Conservation (phyloP, 2,329 filamentous ascomycete genomes). For the Xylaria sp. region DNA sequence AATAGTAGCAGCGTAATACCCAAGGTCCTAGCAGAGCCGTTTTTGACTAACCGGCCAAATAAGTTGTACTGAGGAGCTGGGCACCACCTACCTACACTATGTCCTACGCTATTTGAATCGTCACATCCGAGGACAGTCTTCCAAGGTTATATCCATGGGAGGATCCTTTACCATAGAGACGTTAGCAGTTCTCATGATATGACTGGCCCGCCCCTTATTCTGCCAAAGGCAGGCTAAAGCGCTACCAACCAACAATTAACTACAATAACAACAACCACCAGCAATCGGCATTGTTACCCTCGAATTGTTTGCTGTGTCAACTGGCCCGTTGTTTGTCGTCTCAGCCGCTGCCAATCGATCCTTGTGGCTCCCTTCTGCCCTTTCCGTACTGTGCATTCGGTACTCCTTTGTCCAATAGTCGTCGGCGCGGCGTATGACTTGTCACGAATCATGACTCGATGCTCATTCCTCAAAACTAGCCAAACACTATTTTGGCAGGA, state of each 20-base stretch:
- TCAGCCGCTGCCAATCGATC: conserved; percentile 38
- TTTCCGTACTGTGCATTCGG: conserved; percentile 32
- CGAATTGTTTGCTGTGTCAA: conserved; percentile 32
- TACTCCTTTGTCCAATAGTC: conserved; percentile 37
- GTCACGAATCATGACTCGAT: conserved; percentile 42
- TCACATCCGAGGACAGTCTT: not conserved
- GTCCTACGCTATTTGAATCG: not conserved
- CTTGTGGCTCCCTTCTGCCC: conserved; percentile 37
- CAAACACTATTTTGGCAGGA: conserved; percentile 29
- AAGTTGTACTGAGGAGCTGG: conserved; percentile 2
- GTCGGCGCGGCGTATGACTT: conserved; percentile 32
- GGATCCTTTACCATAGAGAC: not conserved
- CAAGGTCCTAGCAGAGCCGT: conserved; percentile 17
- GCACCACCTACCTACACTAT: not conserved
- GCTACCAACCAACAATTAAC: conserved; percentile 6
- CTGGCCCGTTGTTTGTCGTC: conserved; percentile 40
- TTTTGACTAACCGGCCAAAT: not conserved
- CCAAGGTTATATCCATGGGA: not conserved
- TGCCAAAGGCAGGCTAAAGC: conserved; percentile 24
- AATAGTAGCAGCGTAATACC: conserved; percentile 2
- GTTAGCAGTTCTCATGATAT: conserved; percentile 8
- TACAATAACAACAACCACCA: not conserved
- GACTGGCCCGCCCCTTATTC: conserved; percentile 1
- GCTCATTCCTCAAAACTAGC: conserved; percentile 16
- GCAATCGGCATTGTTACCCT: conserved; percentile 7